phyloP scores from a whole-genome alignment of 2,329 filamentous ascomycete genomes.

The Blastomyces parvus region DNA sequence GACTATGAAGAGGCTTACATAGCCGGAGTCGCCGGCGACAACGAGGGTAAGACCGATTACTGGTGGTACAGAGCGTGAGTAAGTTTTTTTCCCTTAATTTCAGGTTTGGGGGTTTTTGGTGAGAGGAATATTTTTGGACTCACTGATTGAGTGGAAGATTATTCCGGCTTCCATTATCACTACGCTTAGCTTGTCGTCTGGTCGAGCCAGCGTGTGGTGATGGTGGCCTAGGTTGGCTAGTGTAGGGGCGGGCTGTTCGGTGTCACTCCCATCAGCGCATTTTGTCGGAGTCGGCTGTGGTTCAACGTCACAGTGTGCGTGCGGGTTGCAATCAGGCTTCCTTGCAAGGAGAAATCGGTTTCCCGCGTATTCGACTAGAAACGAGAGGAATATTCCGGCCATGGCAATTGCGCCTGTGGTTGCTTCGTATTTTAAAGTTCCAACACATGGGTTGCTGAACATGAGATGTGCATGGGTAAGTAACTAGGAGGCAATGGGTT shows the following conservation, averaged over 20 bases:
- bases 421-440: slow-evolving; percentile 56
- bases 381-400: slow-evolving; percentile 64
- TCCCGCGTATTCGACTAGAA: slow-evolving; percentile 59
- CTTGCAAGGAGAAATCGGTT: slow-evolving; percentile 45
- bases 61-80: slow-evolving; percentile 44
- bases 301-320: slow-evolving; percentile 20
- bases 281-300: slow-evolving; percentile 22
- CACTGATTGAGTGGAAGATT: slow-evolving; percentile 63
- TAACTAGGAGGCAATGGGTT: slow-evolving; percentile 41
- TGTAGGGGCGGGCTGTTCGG: slow-evolving; percentile 10
- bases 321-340: slow-evolving; percentile 19
- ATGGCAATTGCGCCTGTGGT: slow-evolving; percentile 63
- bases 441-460: slow-evolving; percentile 62
- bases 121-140: slow-evolving; percentile 20
- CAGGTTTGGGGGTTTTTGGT: slow-evolving; percentile 15
- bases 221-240: slow-evolving; percentile 26
- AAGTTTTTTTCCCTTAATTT: slow-evolving; percentile 26
- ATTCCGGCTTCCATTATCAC: slow-evolving; percentile 63
- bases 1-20: slow-evolving; percentile 48
- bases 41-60: slow-evolving; percentile 56
- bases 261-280: slow-evolving; percentile 17
- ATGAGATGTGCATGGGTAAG: slow-evolving; percentile 64
- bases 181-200: slow-evolving; percentile 47
- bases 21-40: slow-evolving; percentile 42
- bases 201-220: slow-evolving; percentile 20